phyloP scores from a whole-genome alignment of 768 basidiomycete species.

The Lactarius quietus region DNA sequence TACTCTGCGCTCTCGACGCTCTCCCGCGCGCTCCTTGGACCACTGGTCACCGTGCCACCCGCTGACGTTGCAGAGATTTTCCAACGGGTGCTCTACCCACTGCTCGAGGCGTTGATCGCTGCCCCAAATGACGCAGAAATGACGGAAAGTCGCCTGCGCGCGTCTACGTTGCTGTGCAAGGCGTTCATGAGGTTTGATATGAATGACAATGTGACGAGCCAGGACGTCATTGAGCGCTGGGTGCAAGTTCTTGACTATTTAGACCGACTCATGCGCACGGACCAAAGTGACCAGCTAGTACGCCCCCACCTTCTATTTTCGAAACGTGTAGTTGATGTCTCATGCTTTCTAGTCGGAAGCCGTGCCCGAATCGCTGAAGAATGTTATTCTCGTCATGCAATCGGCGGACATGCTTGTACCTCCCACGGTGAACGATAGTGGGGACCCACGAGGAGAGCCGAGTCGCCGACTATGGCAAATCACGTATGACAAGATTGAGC shows the following conservation, averaged over 20 bases:
- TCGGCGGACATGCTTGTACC: constrained; percentile 81
- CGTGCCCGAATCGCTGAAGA: constrained; percentile 93
- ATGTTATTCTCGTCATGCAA: constrained; percentile 94
- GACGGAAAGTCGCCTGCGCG: constrained; percentile 86
- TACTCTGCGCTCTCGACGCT: constrained; percentile 63
- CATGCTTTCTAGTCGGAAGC: constrained; percentile 74
- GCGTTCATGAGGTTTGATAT: constrained; percentile 92
- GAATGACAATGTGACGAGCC: constrained; percentile 51
- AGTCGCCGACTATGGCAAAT: constrained; percentile 78
- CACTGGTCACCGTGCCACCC: constrained; percentile 38
- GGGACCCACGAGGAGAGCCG: constrained; percentile 51
- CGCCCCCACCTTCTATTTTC: constrained; percentile 31
- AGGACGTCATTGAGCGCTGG: constrained; percentile 76
- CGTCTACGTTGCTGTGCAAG: constrained; percentile 89
- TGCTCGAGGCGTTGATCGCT: constrained; percentile 87
- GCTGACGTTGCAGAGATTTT: constrained; percentile 77
- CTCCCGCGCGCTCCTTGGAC: constrained; percentile 26
- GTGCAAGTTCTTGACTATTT: constrained; percentile 85
- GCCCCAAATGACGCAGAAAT: constrained; percentile 80
- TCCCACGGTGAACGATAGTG: constrained; percentile 40
- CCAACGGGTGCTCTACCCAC: constrained; percentile 84
- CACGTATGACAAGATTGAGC: constrained; percentile 83
- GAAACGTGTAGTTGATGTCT: background rate
- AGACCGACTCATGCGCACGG: constrained; percentile 83
- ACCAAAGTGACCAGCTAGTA: constrained; percentile 84